Evolutionary conservation across 176 grass and related monocot species (phyloP), one percentile per base, ranked within the genome.

Genomic region (Typha latifolia): DNA sequence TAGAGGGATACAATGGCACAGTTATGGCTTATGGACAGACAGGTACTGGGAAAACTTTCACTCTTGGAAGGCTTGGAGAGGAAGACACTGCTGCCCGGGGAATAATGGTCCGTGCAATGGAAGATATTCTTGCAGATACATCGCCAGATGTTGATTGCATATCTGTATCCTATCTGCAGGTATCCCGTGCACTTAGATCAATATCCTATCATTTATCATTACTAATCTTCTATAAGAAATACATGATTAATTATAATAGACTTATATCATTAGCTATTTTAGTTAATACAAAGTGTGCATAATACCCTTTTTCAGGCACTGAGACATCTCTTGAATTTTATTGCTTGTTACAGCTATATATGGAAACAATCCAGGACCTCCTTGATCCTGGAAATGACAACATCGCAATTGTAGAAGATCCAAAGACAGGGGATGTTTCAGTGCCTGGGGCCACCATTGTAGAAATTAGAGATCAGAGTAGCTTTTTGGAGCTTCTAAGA

Each of bases 1-100:
- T 99, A 67, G 95, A 94, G 67, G 95, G 95, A 32, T 99, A 99
- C 66, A 99, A 99, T 87, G 95, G 95, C 29, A 99, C 95, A 23
- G 66, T 99, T 81, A 99, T 99, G 95, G 95, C 95, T 73, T 99
- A 99, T 83, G 95, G 95, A 49, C 95, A 99, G 65, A 99, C 95
- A 70, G 95, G 95, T 74, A 99, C 95, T n/a, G 95, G 95, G 49
- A 99, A 99, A 66, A 99, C 95, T 65, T 99, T 99, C 84, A 99
- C 95, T 48, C 81, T 99, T 64, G 95, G 95, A 69, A 99, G 84
- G 69, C 95, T 99, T 69, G 95, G 95, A 74, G 95, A 94, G 24
- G 86, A 99, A 87, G 95, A 99, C 72, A 94, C 86, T 61, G 89
- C 95, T 68, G 86, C 86, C 23, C 79, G 95, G 18, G 95, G 95